Evolutionary conservation across 192 early-diverging fungal species (phyloP), one percentile per base, ranked within the genome.

Genomic region (Podila minutissima): DNA sequence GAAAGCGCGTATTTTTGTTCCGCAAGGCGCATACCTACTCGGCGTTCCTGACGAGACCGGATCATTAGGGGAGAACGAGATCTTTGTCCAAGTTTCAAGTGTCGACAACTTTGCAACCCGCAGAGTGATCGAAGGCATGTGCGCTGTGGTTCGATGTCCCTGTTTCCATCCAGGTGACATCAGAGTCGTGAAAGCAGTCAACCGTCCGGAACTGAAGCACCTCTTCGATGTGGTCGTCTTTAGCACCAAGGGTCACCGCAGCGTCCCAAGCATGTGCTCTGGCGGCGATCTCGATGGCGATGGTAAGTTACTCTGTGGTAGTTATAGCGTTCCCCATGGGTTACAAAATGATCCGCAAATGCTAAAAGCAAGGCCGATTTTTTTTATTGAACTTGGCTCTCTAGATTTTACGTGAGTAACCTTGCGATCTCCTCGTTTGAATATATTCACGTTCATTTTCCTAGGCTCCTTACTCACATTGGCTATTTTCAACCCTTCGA

Each of bases 221-320:
- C 67, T 92, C 3, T 63, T 69, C 8, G 91, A 95, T 71, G 94
- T 95, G 2, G 81, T 95, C 4, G 94, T 94, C 0, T 95, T 95
- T 71, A 87, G 91, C 24, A 82, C 88, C 33, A 73, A 85, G 26
- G 94, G 94, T 1, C 66, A 85, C 11, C 86, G 94, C 7, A 90
- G 91, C 64, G 83, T 94, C 49, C 91, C 93, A 4, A 93, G 90
- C 53, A 91, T 91, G 89, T 92, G 94, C 65, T 87, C 87, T 66
- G 94, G 94, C 41, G 94, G 94, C 13, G 94, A 95, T 84, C 75
- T 95, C 9, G 94, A 95, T 69, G 94, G 94, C 24, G 94, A 95
- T 83, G 86, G 77, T 81, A 66, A 57, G 67, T 41, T 10, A 68
- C 13, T 4, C 20, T 63, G 7, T 32, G n/a, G n/a, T 26, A 41